phyloP scores from a whole-genome alignment of 257 asterid genomes.

The Linaria vulgaris region DNA sequence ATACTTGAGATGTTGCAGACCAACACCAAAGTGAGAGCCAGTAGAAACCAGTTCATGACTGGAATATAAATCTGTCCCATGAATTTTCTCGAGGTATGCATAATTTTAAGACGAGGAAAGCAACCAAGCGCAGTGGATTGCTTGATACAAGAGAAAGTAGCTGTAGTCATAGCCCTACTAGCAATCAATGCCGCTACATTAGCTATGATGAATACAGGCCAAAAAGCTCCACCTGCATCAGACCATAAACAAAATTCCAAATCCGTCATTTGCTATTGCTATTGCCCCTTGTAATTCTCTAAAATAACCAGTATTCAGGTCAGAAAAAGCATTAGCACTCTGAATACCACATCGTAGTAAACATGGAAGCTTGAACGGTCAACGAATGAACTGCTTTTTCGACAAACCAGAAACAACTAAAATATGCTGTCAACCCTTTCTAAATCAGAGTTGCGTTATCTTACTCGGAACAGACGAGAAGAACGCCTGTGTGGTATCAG shows the following conservation, averaged over 20 bases:
- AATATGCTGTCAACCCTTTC: constrained; percentile 23
- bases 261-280: constrained; percentile 23
- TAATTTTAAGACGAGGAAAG: constrained; percentile 93
- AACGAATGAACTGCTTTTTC: background rate
- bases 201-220: constrained; percentile 95
- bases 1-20: constrained; percentile 86
- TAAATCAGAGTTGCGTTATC: constrained; percentile 19
- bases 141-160: constrained; percentile 91
- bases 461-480: constrained; percentile 94
- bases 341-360: background rate
- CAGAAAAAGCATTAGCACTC: background rate
- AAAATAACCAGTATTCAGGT: background rate
- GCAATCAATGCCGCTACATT: constrained; percentile 95
- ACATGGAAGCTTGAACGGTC: background rate
- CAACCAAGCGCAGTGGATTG: constrained; percentile 97
- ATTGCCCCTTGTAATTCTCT: background rate
- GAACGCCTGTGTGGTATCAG: constrained; percentile 94
- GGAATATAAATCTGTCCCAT: constrained; percentile 99
- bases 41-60: constrained; percentile 93
- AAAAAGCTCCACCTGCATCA: constrained; percentile 82
- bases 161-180: constrained; percentile 97
- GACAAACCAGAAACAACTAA: constrained; percentile 12
- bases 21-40: constrained; percentile 68
- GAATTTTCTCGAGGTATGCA: constrained; percentile 92
- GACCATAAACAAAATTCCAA: constrained; percentile 26